Conservation (phyloP, 495 filamentous ascomycete species). For the Neurospora intermedia region DNA sequence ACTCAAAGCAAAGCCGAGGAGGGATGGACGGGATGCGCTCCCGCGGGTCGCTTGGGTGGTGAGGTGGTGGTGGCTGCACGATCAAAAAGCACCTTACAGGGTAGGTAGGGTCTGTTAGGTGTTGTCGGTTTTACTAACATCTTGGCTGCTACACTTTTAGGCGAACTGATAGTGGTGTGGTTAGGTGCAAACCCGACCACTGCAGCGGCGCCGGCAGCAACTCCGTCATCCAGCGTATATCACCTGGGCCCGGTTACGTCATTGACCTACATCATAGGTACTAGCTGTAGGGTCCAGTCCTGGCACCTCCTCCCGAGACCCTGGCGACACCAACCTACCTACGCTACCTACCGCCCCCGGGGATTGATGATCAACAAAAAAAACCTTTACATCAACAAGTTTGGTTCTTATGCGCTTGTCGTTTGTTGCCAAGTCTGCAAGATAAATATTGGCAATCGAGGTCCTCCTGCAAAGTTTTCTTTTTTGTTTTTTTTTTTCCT, state of each 20-base stretch:
- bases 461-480: background rate
- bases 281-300: background rate
- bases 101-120: background rate
- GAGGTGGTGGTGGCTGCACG: too few species aligned
- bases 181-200: background rate
- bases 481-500: too few species aligned
- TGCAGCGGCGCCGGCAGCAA: background rate
- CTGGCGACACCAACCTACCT: too few species aligned
- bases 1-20: too few species aligned
- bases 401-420: background rate
- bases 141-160: too few species aligned
- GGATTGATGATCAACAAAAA: background rate
- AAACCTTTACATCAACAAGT: background rate
- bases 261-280: background rate
- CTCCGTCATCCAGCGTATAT: background rate
- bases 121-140: background rate
- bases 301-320: background rate
- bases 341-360: too few species aligned
- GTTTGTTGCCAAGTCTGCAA: background rate
- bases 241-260: background rate
- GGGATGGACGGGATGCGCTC: too few species aligned
- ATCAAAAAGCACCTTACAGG: too few species aligned
- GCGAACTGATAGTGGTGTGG: accelerated
- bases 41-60: too few species aligned
- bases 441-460: background rate